These are phyloP conservation scores for Ophiocordyceps sinensis DNA, from an alignment of 2,329 filamentous ascomycete genomes.

Conservation along the genomic window DNA sequence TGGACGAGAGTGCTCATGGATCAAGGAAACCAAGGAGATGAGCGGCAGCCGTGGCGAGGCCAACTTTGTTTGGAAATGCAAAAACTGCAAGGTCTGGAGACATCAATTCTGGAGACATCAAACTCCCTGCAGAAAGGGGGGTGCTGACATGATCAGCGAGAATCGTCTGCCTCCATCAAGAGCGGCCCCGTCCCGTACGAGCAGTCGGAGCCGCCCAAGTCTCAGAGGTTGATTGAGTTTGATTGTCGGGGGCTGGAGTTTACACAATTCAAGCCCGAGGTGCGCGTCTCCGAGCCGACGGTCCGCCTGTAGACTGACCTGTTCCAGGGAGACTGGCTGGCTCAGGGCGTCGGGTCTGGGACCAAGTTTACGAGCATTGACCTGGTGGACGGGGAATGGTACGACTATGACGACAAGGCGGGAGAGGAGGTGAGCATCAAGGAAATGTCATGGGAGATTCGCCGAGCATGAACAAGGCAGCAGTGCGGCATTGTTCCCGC, in stretches of 20 bases:
- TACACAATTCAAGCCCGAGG: slow-evolving; percentile 77
- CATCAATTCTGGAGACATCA: slow-evolving; percentile 20
- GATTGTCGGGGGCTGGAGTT: slow-evolving; percentile 94
- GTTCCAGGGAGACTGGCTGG: slow-evolving; percentile 72
- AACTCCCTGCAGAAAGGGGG: no score
- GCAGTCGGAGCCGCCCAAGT: slow-evolving; percentile 56
- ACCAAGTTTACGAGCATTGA: slow-evolving; percentile 77
- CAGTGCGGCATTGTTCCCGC: no score
- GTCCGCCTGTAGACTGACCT: not conserved
- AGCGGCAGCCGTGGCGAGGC: slow-evolving; percentile 89
- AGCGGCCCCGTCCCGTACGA: slow-evolving; percentile 58
- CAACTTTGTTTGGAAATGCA: slow-evolving; percentile 99
- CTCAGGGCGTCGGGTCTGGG: slow-evolving; percentile 62
- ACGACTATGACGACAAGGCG: slow-evolving; percentile 91
- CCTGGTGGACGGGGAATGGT: slow-evolving; percentile 86
- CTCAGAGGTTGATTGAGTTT: slow-evolving; percentile 71
- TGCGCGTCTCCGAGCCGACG: slow-evolving; percentile 19
- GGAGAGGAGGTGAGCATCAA: slow-evolving; percentile 86
- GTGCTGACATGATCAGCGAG: slow-evolving; percentile 38
- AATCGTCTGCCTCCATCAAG: slow-evolving; percentile 76
- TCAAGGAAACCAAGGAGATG: slow-evolving; percentile 78
- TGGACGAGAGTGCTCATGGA: not conserved
- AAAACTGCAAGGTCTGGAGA: slow-evolving; percentile 72
- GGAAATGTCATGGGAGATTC: slow-evolving; percentile 76
- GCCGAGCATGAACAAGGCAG: slow-evolving; percentile 36